Base-by-base conservation (phyloP, 2,329 filamentous ascomycete species). In the Ceratocystis albifundus region DNA sequence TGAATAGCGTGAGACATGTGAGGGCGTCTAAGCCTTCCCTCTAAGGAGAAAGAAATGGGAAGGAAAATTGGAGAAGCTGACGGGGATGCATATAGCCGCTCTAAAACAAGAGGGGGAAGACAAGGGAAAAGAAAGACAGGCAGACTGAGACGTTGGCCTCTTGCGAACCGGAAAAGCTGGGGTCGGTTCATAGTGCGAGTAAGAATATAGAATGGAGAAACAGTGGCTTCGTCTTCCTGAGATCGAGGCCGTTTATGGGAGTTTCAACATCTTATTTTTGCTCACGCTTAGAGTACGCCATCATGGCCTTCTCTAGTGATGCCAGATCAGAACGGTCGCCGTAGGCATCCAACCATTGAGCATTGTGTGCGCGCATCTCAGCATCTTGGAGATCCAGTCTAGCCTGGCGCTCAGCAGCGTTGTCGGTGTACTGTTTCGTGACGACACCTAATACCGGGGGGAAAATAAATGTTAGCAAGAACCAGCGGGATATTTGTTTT, bases 321-420 rank as follows among this genome's bases (percentile, higher is more conserved):
- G 77, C 76, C 3, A 82, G 73, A 69, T 76, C 81, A 32, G 77
- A 77, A 15, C 79, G 76, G 68, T 80, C 79, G 61, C 80, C 79
- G 67, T 82, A 82, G 66, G 80, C 76, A 45, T 81, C 76, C 72
- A 80, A 74, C 69, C 82, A 72, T 66, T 78, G 73, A 22, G 76
- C 74, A 67, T 79, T 76, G 61, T 73, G 73, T 48, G 73, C 72
- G 68, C 73, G 74, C 64, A 72, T 73, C 64, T 75, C 74, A n/a
- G 70, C 71, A 46, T 74, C 74, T 55, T 75, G 70, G 65, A 73
- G 72, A 66, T 78, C 75, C 20, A 69, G 72, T 65, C 71, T 70
- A 65, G 74, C 71, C 61, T 73, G 72, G 59, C 68, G 65, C 4
- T 65, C 68, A 36, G 62, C 62, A 32, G 65, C 53, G 20, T 36